Evolutionary conservation across 345 rosid species (phyloP).

Genomic region (Eucalyptus sp.): DNA sequence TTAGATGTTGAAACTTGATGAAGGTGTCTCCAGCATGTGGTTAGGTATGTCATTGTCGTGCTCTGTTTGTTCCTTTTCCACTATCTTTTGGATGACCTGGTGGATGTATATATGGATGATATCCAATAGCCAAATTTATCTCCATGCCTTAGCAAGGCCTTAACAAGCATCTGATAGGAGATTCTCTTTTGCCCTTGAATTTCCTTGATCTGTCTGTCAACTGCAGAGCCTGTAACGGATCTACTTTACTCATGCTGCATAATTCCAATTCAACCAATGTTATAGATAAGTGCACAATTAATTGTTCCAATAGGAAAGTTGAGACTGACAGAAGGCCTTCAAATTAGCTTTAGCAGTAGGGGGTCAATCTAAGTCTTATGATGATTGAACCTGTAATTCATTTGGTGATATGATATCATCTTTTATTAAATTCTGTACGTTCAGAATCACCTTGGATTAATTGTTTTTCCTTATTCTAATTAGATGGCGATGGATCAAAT

Average conservation of each 20-base stretch:
- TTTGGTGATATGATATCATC: background rate
- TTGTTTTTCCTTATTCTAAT: background rate
- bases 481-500: background rate
- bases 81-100: background rate
- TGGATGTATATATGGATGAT: background rate
- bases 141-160: background rate
- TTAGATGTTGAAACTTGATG: background rate
- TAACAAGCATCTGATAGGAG: background rate
- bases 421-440: background rate
- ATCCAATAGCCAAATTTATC: background rate
- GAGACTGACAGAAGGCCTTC: background rate
- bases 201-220: background rate
- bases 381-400: background rate
- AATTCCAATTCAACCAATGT: background rate
- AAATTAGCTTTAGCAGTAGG: background rate
- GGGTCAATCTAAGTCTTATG: background rate
- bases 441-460: background rate
- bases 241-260: background rate
- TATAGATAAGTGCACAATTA: background rate
- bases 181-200: background rate
- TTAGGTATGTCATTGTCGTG: background rate
- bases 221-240: background rate
- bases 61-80: background rate
- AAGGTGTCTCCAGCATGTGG: background rate
- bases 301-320: background rate